phyloP scores from a whole-genome alignment of 306 rosid genomes.

The Cicer chorassanicum region DNA sequence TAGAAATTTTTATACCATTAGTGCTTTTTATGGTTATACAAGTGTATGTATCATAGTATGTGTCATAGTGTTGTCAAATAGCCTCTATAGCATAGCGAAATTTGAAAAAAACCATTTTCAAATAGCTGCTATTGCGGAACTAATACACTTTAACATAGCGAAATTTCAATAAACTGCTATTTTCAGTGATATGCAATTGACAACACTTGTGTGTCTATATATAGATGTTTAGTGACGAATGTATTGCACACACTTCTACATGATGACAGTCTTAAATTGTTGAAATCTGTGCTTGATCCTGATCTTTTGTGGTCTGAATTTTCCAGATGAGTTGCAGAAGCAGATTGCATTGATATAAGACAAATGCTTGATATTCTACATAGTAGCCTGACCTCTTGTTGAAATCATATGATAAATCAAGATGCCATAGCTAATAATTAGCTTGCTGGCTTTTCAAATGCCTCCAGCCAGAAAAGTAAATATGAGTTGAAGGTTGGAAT shows the following conservation, averaged over 20 bases:
- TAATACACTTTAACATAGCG: no score
- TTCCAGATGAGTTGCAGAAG: slow-evolving; percentile 53
- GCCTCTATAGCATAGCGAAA: no score
- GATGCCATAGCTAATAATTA: slow-evolving; percentile 41
- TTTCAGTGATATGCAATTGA: no score
- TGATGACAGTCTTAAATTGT: background rate
- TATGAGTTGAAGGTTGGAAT: slow-evolving; percentile 36
- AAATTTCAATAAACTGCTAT: no score
- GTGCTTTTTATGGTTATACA: background rate
- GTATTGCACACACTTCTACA: slow-evolving; percentile 7
- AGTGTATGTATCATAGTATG: slow-evolving; percentile 18
- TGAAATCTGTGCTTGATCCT: slow-evolving; percentile 31
- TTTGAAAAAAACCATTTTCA: no score
- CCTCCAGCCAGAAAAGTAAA: slow-evolving; percentile 30
- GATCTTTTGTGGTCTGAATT: slow-evolving; percentile 35
- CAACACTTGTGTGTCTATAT: background rate
- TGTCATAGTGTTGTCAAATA: background rate
- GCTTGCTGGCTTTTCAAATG: slow-evolving; percentile 41
- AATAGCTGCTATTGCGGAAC: no score
- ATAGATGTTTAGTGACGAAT: slow-evolving; percentile 19
- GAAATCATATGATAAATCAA: slow-evolving; percentile 35
- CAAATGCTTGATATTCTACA: slow-evolving; percentile 35
- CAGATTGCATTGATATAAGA: slow-evolving; percentile 44
- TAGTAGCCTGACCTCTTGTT: slow-evolving; percentile 3
- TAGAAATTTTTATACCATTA: background rate